Conservation (phyloP, 768 basidiomycete genomes). For the Calocybe cyanea region DNA sequence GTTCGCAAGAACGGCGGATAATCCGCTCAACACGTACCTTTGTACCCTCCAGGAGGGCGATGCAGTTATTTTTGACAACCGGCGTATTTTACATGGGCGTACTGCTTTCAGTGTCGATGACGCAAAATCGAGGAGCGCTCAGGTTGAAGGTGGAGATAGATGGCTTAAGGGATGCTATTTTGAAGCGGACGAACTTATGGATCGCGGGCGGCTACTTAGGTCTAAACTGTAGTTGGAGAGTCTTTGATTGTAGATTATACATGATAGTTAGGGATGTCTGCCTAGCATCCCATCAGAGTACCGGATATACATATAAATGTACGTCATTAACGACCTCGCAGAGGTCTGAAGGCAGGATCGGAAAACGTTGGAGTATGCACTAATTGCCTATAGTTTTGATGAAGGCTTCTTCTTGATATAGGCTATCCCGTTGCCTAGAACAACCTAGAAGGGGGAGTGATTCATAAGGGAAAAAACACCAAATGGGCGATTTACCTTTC, state of each 20-base stretch:
- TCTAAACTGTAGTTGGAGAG: slow-evolving; percentile 21
- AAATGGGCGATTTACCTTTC: slow-evolving; percentile 39
- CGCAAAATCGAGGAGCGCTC: slow-evolving; percentile 38
- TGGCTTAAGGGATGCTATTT: slow-evolving; percentile 92
- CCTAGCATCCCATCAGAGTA: too few relatives aligned
- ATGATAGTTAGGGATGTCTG: neutral
- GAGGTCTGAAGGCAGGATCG: too few relatives aligned
- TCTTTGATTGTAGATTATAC: neutral
- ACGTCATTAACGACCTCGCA: too few relatives aligned
- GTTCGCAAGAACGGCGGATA: slow-evolving; percentile 60
- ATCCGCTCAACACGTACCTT: slow-evolving; percentile 45
- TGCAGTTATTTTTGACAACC: slow-evolving; percentile 88
- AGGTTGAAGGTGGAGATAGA: slow-evolving; percentile 48
- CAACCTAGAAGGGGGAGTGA: slow-evolving; percentile 28
- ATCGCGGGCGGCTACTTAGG: slow-evolving; percentile 53
- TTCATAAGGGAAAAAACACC: neutral
- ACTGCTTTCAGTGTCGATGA: slow-evolving; percentile 59
- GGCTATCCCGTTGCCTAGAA: slow-evolving; percentile 60
- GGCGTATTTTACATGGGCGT: slow-evolving; percentile 83
- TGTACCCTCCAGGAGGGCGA: slow-evolving; percentile 80
- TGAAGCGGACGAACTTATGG: slow-evolving; percentile 62
- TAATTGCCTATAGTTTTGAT: slow-evolving; percentile 23
- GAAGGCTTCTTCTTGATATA: slow-evolving; percentile 47
- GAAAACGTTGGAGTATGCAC: too few relatives aligned
- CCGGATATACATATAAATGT: too few relatives aligned